These are phyloP conservation scores for Cyanodermella asteris DNA, from an alignment of 2,329 filamentous ascomycete genomes.

Conservation along the genomic window DNA sequence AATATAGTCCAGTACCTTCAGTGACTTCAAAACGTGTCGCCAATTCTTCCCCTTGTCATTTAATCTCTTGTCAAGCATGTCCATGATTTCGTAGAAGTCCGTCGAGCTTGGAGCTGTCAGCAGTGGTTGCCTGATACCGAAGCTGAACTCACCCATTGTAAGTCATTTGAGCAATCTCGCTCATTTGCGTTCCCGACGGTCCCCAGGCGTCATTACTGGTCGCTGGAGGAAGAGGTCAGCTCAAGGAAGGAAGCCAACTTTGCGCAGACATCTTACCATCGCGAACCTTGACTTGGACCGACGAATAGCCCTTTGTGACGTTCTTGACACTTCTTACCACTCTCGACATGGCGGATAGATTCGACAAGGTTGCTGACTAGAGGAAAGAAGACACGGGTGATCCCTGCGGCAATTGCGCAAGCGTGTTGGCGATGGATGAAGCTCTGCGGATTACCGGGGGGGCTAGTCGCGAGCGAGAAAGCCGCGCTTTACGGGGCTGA, in stretches of 20 bases:
- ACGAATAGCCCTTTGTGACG: slow-evolving; percentile 96
- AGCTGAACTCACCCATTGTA: slow-evolving; percentile 62
- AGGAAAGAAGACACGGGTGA: no score
- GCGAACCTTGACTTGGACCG: slow-evolving; percentile 90
- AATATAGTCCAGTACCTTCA: slow-evolving; percentile 96
- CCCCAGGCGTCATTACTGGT: slow-evolving; percentile 99
- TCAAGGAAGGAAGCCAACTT: slow-evolving; percentile 5
- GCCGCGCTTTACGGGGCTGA: no score
- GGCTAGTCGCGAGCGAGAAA: no score
- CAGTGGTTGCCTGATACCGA: slow-evolving; percentile 4
- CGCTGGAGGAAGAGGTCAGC: slow-evolving; percentile 31
- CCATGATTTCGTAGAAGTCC: slow-evolving; percentile 99
- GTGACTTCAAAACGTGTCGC: slow-evolving; percentile 89
- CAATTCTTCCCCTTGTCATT: slow-evolving; percentile 99
- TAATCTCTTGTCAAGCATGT: slow-evolving; percentile 95
- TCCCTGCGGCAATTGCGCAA: no score
- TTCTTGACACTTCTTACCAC: slow-evolving; percentile 96
- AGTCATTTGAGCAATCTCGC: slow-evolving; percentile 91
- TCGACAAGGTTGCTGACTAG: no score
- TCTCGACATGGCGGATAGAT: slow-evolving; percentile 98
- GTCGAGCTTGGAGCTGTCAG: slow-evolving; percentile 44
- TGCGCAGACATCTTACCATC: slow-evolving; percentile 43
- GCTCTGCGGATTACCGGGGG: no score
- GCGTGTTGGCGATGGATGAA: no score
- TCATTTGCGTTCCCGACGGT: slow-evolving; percentile 93